Evolutionary conservation across 805 yeast species (phyloP), one percentile per base, ranked within the genome.

Genomic region (Kuraishia ogatae): DNA sequence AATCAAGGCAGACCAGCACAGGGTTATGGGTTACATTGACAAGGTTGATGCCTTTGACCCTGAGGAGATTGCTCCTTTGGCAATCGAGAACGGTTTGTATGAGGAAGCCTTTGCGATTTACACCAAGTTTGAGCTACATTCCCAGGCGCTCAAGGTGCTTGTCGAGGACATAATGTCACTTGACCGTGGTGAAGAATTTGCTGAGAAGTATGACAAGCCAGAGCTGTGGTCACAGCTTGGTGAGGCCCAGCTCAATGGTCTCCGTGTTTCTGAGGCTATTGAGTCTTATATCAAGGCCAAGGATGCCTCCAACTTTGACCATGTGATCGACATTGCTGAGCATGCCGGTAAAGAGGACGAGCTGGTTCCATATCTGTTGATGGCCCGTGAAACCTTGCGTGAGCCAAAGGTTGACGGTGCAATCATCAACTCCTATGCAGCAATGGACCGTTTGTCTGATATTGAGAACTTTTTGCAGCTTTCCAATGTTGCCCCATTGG

Each of bases 331-430:
- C 64, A 88, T 91, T 63, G 83, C 98, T 51, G 96, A 92, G 67
- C 96, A 89, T 65, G 96, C 97, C 39, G 98, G 97, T 60, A 93
- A 92, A 69, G 96, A 85, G 69, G 97, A 93, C 65, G 98, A 94
- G 71, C 82, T 94, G 62, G 77, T 93, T 62, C 84, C 88, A 60
- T 94, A 82, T 74, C 79, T 94, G 72, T 77, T 80, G 60, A 90
- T 91, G 96, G 97, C 99, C 17, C 87, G 99, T 74, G 82, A 85
- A 67, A 79, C 92, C 20, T 77, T 90, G 67, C 88, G 97, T 66
- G 99, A 94, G 74, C 92, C 97, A 54, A 78, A 80, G 64, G 84
- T 94, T 66, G 99, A 94, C 72, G 96, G 97, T 61, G 96, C 96
- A 57, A 78, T 94, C 59, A 84, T 94, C 64, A 78, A 91, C 65